phyloP scores from a whole-genome alignment of 2,329 filamentous ascomycete genomes.

The Arachnopeziza araneosa region DNA sequence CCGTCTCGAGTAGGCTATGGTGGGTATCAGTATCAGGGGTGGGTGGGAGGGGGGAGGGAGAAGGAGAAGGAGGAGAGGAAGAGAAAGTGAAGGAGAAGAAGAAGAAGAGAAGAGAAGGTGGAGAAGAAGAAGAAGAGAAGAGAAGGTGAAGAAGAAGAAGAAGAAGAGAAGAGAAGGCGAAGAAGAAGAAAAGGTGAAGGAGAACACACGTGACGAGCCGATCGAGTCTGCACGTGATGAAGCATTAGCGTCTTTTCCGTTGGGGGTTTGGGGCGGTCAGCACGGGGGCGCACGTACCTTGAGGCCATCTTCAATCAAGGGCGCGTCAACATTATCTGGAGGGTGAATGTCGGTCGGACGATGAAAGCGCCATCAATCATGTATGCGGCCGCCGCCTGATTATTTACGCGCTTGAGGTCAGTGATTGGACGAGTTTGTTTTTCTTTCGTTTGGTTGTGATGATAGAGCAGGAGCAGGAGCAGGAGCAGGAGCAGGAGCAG shows the following conservation, averaged over 20 bases:
- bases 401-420: neutral
- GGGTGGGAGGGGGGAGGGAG: neutral
- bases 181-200: slow-evolving; percentile 25
- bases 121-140: slow-evolving; percentile 25
- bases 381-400: neutral
- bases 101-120: neutral
- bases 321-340: slow-evolving; percentile 25
- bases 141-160: slow-evolving; percentile 25
- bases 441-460: too few relatives aligned
- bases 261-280: too few relatives aligned
- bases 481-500: too few relatives aligned
- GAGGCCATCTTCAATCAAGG: slow-evolving; percentile 28
- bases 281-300: slow-evolving; percentile 28
- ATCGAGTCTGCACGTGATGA: slow-evolving; percentile 57
- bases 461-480: too few relatives aligned
- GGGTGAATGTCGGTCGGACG: slow-evolving; percentile 4
- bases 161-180: neutral
- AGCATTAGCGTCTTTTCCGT: neutral
- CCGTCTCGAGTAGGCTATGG: slow-evolving; percentile 84
- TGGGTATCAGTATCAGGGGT: slow-evolving; percentile 3
- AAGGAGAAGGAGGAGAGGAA: too few relatives aligned
- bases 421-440: too few relatives aligned
- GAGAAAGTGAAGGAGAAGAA: too few relatives aligned
- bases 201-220: slow-evolving; percentile 79
- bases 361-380: slow-evolving; percentile 12